phyloP scores from a whole-genome alignment of 1,284 basidiomycete genomes.

The Apiotrichum akiyoshidainum region DNA sequence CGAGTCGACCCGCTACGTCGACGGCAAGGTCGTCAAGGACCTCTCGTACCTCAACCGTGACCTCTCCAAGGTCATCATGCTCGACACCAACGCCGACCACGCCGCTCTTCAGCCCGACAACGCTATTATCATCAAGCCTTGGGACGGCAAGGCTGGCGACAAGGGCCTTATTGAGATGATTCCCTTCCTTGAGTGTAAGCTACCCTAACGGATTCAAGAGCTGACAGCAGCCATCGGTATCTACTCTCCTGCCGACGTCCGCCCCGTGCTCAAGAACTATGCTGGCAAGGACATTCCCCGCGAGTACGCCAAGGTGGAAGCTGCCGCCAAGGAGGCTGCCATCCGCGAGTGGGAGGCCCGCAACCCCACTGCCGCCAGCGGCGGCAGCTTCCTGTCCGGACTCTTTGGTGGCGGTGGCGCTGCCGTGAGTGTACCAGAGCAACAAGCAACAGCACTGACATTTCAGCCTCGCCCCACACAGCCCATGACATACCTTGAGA shows the following conservation, averaged over 20 bases:
- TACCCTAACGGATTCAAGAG: not conserved
- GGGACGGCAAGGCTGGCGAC: constrained; percentile 78
- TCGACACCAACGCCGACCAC: constrained; percentile 82
- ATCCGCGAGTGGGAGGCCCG: constrained; percentile 78
- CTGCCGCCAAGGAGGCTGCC: constrained; percentile 70
- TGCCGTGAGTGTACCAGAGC: constrained; percentile 35
- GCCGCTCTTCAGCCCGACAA: constrained; percentile 83
- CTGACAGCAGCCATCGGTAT: constrained; percentile 70
- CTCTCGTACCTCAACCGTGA: constrained; percentile 90
- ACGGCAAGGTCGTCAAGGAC: constrained; percentile 82
- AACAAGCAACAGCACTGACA: not conserved
- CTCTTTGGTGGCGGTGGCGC: constrained; percentile 58
- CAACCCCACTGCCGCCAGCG: constrained; percentile 48
- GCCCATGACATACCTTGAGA: constrained; percentile 83
- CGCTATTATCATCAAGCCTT: constrained; percentile 76
- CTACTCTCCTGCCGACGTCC: constrained; percentile 77
- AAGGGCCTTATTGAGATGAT: constrained; percentile 83
- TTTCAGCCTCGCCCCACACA: constrained; percentile 42
- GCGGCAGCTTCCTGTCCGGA: constrained; percentile 54
- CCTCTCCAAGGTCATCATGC: constrained; percentile 79
- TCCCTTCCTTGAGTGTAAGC: constrained; percentile 92
- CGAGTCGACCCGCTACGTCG: constrained; percentile 75
- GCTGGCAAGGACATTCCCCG: constrained; percentile 79
- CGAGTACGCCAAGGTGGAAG: constrained; percentile 85
- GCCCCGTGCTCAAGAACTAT: constrained; percentile 81